Evolutionary conservation across 345 rosid species (phyloP).

Genomic region (Heritiera littoralis): DNA sequence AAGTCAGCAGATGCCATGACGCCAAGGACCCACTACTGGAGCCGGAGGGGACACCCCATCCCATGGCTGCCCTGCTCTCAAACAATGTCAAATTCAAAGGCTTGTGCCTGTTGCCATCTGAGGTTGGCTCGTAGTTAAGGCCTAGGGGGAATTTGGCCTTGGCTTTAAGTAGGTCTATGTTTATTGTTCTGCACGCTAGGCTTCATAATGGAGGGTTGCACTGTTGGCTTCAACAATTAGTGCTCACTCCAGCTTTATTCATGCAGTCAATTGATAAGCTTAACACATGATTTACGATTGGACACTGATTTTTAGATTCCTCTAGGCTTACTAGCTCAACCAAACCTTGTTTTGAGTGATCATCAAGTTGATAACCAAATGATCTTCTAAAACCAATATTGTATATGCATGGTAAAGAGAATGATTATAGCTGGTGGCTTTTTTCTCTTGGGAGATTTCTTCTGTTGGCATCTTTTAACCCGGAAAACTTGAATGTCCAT

Average conservation of each 20-base stretch:
- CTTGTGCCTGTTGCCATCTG: conserved; percentile 21
- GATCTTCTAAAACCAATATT: neutral
- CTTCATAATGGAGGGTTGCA: conserved; percentile 2
- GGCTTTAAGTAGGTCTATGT: conserved; percentile 1
- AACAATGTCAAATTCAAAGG: conserved; percentile 5
- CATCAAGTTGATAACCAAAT: neutral
- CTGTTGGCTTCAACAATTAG: neutral
- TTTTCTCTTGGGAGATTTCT: conserved; percentile 1
- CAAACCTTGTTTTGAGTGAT: neutral
- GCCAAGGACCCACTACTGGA: conserved; percentile 6
- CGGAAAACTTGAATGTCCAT: conserved; percentile 1
- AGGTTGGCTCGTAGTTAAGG: neutral
- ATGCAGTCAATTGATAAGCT: neutral
- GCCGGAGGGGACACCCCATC: neutral
- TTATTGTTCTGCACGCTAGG: neutral
- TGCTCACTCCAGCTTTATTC: neutral
- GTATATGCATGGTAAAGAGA: neutral
- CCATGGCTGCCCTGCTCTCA: conserved; percentile 7
- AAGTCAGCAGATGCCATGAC: conserved; percentile 5
- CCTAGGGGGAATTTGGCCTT: conserved; percentile 4
- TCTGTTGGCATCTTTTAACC: neutral
- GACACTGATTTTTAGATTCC: neutral
- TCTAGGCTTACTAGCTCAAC: neutral
- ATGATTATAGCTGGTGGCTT: neutral
- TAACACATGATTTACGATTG: neutral